Base-by-base conservation (phyloP, 495 filamentous ascomycete species). In the Hyaloscypha bicolor region DNA sequence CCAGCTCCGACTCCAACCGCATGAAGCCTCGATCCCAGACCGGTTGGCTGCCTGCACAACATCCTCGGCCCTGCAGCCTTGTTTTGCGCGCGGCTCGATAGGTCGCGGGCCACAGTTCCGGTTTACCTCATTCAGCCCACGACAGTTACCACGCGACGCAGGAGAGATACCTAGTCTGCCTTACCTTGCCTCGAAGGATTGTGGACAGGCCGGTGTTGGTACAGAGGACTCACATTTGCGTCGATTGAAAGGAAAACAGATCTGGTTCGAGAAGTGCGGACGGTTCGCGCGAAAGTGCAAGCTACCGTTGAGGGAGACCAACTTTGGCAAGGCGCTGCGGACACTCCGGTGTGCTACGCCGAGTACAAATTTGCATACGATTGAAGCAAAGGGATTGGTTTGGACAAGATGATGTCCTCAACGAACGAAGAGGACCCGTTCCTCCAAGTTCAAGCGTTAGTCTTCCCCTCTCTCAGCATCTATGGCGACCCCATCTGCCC, bases 361-460 rank as follows among this genome's bases (percentile, higher is more conserved):
- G 25, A 25, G 25, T 37, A 12, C 35, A 19, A 19, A 6, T 48
- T 48, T 48, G 42, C 42, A 48, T 37, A 37, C 35, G 35, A 12
- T 12, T 37, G 35, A 37, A 37, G 35, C 35, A 37, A 37, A 37
- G 35, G 35, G 8, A 58, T 30, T 22, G 31, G 16, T 3, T 60
- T 35, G 11, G n/a, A 65, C 78, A 85, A 78, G 73, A 89, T 89
- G 85, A 90, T 90, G 87, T 86, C 87, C 77, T 89, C 85, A 60
- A 91, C 87, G 53, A 87, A 86, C 69, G 85, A 92, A 75, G 81
- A 88, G 75, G 94, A 97, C 73, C 94, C 94, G 31, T 97, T 97
- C 83, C 90, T 96, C 78, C 91, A 96, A 78, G 93, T 96, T 72
- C 93, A 97, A 81, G 86, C 90, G 92, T 94, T 79, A 72, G 86